These are phyloP conservation scores for Clonostachys chloroleuca DNA, from an alignment of 2,329 filamentous ascomycete species.

Conservation along the genomic window DNA sequence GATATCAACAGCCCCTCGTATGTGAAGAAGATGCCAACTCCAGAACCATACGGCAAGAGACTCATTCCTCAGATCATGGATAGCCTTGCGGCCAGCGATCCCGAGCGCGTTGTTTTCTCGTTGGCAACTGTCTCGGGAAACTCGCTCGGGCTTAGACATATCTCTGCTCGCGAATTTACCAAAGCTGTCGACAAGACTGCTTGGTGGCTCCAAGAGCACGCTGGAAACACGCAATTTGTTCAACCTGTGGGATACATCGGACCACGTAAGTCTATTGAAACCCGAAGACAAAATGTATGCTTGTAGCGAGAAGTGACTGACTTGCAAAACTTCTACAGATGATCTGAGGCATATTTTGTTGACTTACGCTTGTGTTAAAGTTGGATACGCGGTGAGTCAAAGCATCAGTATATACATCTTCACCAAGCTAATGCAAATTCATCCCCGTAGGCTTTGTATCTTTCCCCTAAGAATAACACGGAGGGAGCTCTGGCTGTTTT, in stretches of 20 bases:
- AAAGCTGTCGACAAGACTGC: constrained; percentile 20
- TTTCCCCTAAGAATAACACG: constrained; percentile 21
- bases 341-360: constrained; percentile 20
- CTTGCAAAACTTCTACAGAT: constrained; percentile 7
- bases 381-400: constrained; percentile 19
- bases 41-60: constrained; percentile 9
- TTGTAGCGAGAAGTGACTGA: background rate
- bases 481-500: constrained; percentile 19
- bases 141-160: constrained; percentile 9
- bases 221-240: constrained; percentile 8
- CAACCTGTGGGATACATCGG: constrained; percentile 21
- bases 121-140: constrained; percentile 7
- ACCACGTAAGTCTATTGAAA: constrained; percentile 17
- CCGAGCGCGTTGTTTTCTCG: constrained; percentile 15
- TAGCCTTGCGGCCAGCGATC: constrained; percentile 12
- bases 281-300: too few relatives aligned
- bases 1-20: too few relatives aligned
- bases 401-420: too few relatives aligned
- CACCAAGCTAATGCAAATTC: too few relatives aligned
- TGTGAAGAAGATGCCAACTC: too few relatives aligned
- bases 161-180: constrained; percentile 15
- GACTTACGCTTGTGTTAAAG: constrained; percentile 23
- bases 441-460: constrained; percentile 16
- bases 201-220: constrained; percentile 17
- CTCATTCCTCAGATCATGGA: constrained; percentile 20